A percentile compares a stretch with the other conserved stretches of the same genome.
Evolutionary conservation across 768 basidiomycete species (phyloP).

Genomic region (Dioszegia hungarica): DNA sequence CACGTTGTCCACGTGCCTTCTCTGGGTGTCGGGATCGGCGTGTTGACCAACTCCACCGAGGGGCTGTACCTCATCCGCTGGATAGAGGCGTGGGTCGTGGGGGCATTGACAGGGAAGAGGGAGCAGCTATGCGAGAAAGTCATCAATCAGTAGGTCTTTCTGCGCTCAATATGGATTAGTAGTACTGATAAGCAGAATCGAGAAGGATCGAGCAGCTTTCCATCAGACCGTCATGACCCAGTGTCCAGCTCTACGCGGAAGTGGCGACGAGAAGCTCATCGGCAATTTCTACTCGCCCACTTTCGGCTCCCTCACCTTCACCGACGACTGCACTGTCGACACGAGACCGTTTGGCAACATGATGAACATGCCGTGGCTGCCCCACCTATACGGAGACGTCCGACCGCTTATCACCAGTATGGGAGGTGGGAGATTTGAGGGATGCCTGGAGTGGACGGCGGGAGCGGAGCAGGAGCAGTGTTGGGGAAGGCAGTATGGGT

Average conservation of each 20-base stretch:
- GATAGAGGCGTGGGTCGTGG: constrained; percentile 3
- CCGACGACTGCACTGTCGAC: not conserved
- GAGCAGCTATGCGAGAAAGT: not conserved
- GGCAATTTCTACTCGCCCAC: not conserved
- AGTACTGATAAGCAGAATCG: not conserved
- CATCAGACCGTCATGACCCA: not conserved
- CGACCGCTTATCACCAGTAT: not conserved
- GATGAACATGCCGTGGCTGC: not conserved
- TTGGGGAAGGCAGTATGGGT: not conserved
- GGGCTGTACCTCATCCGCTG: not conserved
- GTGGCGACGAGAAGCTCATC: not conserved
- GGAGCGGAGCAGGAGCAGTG: not conserved
- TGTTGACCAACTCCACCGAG: constrained; percentile 4
- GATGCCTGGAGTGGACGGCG: constrained; percentile 17
- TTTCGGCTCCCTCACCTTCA: not conserved
- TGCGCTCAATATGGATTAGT: not conserved
- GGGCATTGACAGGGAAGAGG: not conserved
- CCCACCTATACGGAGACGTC: not conserved
- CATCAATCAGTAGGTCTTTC: not conserved
- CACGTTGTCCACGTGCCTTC: not conserved
- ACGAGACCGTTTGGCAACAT: not conserved
- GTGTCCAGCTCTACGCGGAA: not conserved
- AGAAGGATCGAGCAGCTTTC: not conserved
- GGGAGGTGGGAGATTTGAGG: not conserved
- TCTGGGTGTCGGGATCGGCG: not conserved